Evolutionary conservation across 257 asterid genomes (phyloP).

Genomic region (Solanum tarijense): DNA sequence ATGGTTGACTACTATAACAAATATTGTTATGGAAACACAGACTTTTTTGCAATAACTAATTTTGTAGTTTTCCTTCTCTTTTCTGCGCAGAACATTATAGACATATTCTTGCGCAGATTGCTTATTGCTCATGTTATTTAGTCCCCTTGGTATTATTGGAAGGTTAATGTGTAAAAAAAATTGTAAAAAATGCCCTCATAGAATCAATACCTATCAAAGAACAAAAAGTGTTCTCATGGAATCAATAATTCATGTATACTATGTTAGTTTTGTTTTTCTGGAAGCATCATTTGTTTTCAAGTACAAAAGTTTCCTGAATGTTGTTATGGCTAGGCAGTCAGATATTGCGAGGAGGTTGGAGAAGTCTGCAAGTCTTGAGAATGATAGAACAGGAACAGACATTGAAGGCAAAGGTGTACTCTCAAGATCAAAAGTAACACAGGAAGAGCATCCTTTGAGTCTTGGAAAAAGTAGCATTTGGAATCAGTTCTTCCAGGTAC

Average conservation of each 20-base stretch:
- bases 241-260: neutral
- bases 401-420: constrained; percentile 52
- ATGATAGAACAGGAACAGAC: constrained; percentile 32
- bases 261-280: neutral
- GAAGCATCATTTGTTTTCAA: neutral
- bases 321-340: constrained; percentile 88
- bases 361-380: constrained; percentile 40
- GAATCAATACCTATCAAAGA: neutral
- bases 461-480: constrained; percentile 87
- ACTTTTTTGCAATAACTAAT: neutral
- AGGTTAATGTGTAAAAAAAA: neutral
- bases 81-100: neutral
- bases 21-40: neutral
- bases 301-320: constrained; percentile 32
- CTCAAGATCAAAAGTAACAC: constrained; percentile 74
- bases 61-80: neutral
- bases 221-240: neutral
- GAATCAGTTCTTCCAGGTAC: constrained; percentile 92
- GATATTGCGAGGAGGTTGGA: constrained; percentile 88
- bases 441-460: constrained; percentile 92
- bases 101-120: neutral
- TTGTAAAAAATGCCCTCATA: neutral
- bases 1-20: neutral
- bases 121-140: neutral
- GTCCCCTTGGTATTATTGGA: neutral